Conservation (phyloP, 2,329 filamentous ascomycete species). For the Pseudogymnoascus sp. region DNA sequence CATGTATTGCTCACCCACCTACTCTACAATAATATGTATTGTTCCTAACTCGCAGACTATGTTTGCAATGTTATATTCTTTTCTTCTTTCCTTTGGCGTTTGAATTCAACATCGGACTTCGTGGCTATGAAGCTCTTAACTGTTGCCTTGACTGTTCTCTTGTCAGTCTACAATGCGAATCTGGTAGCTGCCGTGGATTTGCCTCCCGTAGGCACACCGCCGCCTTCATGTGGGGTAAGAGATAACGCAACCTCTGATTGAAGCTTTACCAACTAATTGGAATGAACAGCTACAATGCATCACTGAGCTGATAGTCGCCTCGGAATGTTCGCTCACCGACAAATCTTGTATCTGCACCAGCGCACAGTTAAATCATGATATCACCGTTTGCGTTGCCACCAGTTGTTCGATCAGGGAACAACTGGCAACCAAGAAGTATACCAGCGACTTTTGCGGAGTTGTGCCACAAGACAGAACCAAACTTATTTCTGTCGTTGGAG, state of each 20-base stretch:
- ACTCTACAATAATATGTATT: background rate
- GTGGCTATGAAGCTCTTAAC: background rate
- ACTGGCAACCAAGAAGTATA: constrained; percentile 35
- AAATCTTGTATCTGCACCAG: constrained; percentile 34
- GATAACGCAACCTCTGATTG: background rate
- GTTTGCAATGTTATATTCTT: background rate
- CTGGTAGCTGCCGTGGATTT: background rate
- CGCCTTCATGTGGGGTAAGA: constrained; percentile 5
- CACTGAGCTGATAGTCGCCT: background rate
- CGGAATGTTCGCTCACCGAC: constrained; percentile 27
- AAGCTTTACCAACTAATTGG: background rate
- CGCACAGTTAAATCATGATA: constrained; percentile 24
- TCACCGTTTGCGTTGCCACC: constrained; percentile 29
- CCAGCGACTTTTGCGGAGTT: constrained; percentile 31
- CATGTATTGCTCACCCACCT: background rate
- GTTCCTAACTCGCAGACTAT: background rate
- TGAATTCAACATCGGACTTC: constrained; percentile 1
- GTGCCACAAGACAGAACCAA: constrained; percentile 29
- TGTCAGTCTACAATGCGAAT: constrained; percentile 1
- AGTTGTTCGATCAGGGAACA: constrained; percentile 32
- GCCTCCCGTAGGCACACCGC: background rate
- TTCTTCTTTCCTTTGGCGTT: constrained; percentile 3
- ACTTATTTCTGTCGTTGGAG: constrained; percentile 27
- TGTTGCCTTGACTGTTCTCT: background rate
- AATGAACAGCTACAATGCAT: background rate